Conservation (phyloP, 2,329 filamentous ascomycete genomes). For the Raffaelea deltoideospora region DNA sequence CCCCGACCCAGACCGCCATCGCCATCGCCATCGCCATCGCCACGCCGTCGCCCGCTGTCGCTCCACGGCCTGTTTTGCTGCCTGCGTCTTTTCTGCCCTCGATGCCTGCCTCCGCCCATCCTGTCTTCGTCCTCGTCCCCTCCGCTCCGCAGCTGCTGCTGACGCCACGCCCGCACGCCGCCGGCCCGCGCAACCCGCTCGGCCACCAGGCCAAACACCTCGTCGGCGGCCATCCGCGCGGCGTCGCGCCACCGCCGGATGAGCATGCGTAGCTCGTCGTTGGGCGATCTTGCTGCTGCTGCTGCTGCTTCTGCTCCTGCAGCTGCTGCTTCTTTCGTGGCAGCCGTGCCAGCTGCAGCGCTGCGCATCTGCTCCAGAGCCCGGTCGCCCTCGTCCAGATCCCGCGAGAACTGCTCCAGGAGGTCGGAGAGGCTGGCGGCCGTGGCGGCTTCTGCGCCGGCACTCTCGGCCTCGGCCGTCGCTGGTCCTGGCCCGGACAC, state of each 20-base stretch:
- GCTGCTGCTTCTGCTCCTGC: too few species aligned
- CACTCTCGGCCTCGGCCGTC: constrained; percentile 3
- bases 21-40: background rate
- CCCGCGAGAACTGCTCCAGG: constrained; percentile 2
- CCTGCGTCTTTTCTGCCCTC: too few species aligned
- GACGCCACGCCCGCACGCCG: constrained; percentile 15
- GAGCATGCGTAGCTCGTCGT: constrained; percentile 39
- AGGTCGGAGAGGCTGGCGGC: constrained; percentile 1
- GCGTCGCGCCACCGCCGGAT: constrained; percentile 45
- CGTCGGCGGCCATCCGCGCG: constrained; percentile 49
- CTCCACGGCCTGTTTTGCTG: too few species aligned
- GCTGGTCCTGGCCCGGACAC: constrained; percentile 19
- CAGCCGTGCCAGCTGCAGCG: too few species aligned
- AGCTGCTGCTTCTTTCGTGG: too few species aligned
- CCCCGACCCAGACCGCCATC: too few species aligned
- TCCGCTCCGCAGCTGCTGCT: too few species aligned
- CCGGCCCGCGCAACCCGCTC: constrained; percentile 27
- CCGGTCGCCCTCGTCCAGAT: constrained; percentile 6
- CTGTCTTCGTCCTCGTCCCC: constrained; percentile 12
- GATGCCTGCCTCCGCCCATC: constrained; percentile 9
- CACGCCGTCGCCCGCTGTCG: background rate
- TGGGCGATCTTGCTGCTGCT: constrained; percentile 12
- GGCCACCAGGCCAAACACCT: constrained; percentile 45
- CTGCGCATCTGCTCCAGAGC: background rate
- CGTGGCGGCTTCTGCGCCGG: constrained; percentile 2